Evolutionary conservation across 1,284 basidiomycete genomes (phyloP).

Genomic region (Paramarasmius palmivorus): DNA sequence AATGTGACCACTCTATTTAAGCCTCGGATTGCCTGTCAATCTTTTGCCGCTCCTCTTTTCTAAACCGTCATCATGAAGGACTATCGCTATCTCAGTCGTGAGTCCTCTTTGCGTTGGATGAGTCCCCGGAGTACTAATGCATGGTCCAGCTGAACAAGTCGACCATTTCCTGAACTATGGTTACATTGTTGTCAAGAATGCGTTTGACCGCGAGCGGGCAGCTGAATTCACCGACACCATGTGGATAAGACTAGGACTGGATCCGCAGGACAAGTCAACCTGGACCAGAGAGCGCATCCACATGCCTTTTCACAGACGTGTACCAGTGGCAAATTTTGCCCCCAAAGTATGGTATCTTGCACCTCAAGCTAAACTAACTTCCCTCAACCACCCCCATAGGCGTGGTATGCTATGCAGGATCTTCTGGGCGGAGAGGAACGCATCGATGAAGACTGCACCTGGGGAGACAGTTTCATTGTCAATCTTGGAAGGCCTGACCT

Average conservation of each 20-base stretch:
- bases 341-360: conserved; percentile 42
- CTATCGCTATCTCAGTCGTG: conserved; percentile 14
- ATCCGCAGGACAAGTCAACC: conserved; percentile 52
- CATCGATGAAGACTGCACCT: conserved; percentile 46
- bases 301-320: conserved; percentile 52
- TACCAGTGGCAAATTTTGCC: conserved; percentile 48
- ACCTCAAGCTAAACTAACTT: background rate
- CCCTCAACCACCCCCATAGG: conserved; percentile 38
- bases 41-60: background rate
- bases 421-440: conserved; percentile 59
- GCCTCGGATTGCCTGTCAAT: background rate
- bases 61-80: conserved; percentile 1
- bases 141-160: conserved; percentile 40
- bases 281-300: conserved; percentile 57
- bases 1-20: background rate
- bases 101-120: background rate
- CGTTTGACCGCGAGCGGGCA: conserved; percentile 52
- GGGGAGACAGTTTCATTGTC: conserved; percentile 63
- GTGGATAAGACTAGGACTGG: conserved; percentile 53
- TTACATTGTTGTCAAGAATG: conserved; percentile 53
- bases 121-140: too few relatives aligned
- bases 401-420: conserved; percentile 60
- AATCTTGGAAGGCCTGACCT: conserved; percentile 52
- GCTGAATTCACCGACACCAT: conserved; percentile 48
- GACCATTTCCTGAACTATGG: conserved; percentile 57